Evolutionary conservation across 163 green algal species (phyloP), one percentile per base, ranked within the genome.

Genomic region (Volvox carteri): DNA sequence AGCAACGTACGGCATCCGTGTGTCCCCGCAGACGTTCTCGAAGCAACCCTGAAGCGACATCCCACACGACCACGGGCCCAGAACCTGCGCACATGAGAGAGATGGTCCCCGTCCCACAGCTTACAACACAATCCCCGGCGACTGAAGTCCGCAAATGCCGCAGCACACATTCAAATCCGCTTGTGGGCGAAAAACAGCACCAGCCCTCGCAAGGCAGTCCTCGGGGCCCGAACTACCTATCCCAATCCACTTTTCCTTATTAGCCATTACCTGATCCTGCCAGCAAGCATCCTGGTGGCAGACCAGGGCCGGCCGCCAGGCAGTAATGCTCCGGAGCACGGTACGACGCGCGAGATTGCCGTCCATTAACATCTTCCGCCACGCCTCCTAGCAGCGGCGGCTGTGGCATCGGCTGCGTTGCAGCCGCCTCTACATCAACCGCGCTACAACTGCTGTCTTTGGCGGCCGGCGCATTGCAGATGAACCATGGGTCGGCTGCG

Each of bases 1-100:
- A 33, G 77, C 52, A 73, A 5, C 46, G 56, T 1, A 85, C 77
- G 19, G 52, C 19, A 46, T 52, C 77, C 30, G 25, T 11, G 54
- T 85, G 77, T 21, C 77, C 77, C 46, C 77, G 33, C 77, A 85
- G 52, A 33, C 77, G 77, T 35, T 85, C 77, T 19, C 35, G 52
- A 19, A 85, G 35, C 52, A 73, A 18, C 6, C 77, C 77, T 11
- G 19, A 48, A 19, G 46, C 16, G 19, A 73, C 77, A 39, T 85
- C 77, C 77, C 50, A 85, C 50, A 85, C 77, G 18, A 35, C 50
- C 35, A 85, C 52, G 23, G 77, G 52, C 23, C 77, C 77, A 12
- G 35, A 70, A 33, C 77, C 77, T 85, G 50, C 35, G 35, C n/a
- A n/a, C n/a, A n/a, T n/a, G n/a, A n/a, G n/a, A n/a, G n/a, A n/a